Evolutionary conservation across 148 eudicot species (phyloP), one percentile per base, ranked within the genome.

Genomic region (Tetragonia tetragonoides): DNA sequence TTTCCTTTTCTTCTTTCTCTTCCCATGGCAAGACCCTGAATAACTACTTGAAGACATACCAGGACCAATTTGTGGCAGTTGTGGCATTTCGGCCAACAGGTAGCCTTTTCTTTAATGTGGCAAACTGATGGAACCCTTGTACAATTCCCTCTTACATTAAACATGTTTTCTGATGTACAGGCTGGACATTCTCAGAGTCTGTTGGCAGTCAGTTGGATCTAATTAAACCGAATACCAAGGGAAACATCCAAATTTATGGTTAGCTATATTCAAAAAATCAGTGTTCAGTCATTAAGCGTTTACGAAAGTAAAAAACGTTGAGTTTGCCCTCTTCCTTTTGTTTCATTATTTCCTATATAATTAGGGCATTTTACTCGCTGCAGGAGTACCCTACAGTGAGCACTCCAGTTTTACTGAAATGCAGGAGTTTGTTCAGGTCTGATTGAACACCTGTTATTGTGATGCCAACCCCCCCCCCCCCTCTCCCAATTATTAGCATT

Each of bases 331-430:
- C 53, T 73, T 24, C 39, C 6, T 7, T n/a, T 15, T 39, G 63
- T 3, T 14, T 39, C 3, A 37, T 59, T 18, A 0, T 40, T 66
- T 37, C 39, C 15, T 17, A 54, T 38, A 9, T 37, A 62, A 47
- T 49, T 16, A 64, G 23, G 66, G 14, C n/a, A 7, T 62, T 61
- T 67, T 60, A 20, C 47, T 66, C 38, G 61, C 11, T 79, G 79
- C 87, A 90, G 93, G 93, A 73, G 91, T 90, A 66, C 93, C 93
- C 17, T 90, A 90, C 59, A 90, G 93, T 71, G 93, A 90, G 82
- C 93, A 90, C 83, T 90, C 93, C 21, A 90, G 89, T 80, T 90
- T 88, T 80, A 81, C 78, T 72, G 93, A 90, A 75, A 80, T 90
- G 47, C 84, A 77, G 82, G 93, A 90, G 76, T 90, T 90, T 77